Conservation (phyloP, 108 stramenopile species). For the Schizochytrium sp. region DNA sequence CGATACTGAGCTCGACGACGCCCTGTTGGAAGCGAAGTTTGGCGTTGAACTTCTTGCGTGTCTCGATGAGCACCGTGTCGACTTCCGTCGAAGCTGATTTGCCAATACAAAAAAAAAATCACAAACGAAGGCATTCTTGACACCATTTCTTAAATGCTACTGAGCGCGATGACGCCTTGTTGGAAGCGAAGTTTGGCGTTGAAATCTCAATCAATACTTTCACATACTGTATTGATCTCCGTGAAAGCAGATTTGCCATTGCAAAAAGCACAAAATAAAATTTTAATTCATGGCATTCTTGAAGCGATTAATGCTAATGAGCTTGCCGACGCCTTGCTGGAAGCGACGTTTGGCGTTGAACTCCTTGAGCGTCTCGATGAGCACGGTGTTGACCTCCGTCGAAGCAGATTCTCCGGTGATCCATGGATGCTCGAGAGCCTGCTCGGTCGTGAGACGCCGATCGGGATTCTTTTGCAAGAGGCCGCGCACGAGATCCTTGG, state of each 20-base stretch:
- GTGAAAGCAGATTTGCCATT: neutral
- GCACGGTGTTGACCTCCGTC: constrained; percentile 6
- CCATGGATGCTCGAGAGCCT: constrained; percentile 22
- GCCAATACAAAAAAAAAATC: too few relatives aligned
- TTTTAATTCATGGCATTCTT: neutral
- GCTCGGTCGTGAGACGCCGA: neutral
- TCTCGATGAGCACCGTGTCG: too few relatives aligned
- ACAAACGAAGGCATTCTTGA: too few relatives aligned
- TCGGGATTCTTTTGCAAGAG: constrained; percentile 14
- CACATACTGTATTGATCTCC: too few relatives aligned
- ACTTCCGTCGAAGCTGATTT: too few relatives aligned
- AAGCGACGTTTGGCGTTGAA: constrained; percentile 13
- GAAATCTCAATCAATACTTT: too few relatives aligned
- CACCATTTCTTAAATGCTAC: too few relatives aligned
- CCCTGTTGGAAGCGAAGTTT: too few relatives aligned
- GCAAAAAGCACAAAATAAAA: neutral
- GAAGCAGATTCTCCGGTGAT: constrained; percentile 4
- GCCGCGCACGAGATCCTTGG: neutral
- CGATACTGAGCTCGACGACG: too few relatives aligned
- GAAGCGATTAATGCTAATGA: neutral
- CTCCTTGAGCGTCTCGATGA: constrained; percentile 13
- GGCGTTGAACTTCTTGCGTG: too few relatives aligned
- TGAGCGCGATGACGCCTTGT: too few relatives aligned
- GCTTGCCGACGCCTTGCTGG: constrained; percentile 14
- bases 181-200: too few relatives aligned